phyloP scores from a whole-genome alignment of 2,329 filamentous ascomycete species.

The Botrytis fragariae region DNA sequence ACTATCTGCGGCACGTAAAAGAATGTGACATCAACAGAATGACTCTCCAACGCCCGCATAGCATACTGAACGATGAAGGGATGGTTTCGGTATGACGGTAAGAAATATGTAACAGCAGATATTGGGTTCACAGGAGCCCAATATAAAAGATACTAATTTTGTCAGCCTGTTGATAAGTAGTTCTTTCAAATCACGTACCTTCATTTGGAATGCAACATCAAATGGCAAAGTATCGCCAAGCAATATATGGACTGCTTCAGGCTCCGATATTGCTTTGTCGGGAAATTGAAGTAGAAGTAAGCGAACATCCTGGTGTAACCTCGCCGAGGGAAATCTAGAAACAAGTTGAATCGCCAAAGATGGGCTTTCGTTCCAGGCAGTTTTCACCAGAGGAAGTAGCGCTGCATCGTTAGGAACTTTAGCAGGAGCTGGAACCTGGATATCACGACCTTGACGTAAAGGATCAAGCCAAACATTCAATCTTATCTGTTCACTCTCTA shows the following conservation, averaged over 20 bases:
- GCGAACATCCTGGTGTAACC: slow-evolving; percentile 72
- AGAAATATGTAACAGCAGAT: slow-evolving; percentile 87
- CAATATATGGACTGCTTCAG: slow-evolving; percentile 79
- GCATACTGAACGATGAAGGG: slow-evolving; percentile 95
- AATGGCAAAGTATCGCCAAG: slow-evolving; percentile 72
- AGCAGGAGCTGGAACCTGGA: slow-evolving; percentile 30
- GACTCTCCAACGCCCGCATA: slow-evolving; percentile 89
- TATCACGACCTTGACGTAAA: slow-evolving; percentile 60
- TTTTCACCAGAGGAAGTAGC: slow-evolving; percentile 60
- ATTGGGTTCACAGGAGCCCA: slow-evolving; percentile 93
- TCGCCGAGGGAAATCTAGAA: slow-evolving; percentile 73
- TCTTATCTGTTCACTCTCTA: slow-evolving; percentile 81
- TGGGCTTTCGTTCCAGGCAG: slow-evolving; percentile 84
- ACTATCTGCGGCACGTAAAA: slow-evolving; percentile 99
- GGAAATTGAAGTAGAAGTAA: slow-evolving; percentile 79
- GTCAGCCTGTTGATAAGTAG: slow-evolving; percentile 34
- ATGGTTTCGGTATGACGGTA: slow-evolving; percentile 87
- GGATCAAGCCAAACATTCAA: slow-evolving; percentile 89
- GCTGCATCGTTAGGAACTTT: slow-evolving; percentile 45
- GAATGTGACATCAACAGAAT: slow-evolving; percentile 95
- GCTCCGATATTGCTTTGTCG: slow-evolving; percentile 75
- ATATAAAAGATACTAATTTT: slow-evolving; percentile 73
- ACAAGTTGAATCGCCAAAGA: slow-evolving; percentile 83
- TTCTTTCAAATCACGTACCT: slow-evolving; percentile 51
- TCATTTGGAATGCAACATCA: slow-evolving; percentile 82